Base-by-base conservation (phyloP, 768 basidiomycete species). In the Lentinus brumalis region DNA sequence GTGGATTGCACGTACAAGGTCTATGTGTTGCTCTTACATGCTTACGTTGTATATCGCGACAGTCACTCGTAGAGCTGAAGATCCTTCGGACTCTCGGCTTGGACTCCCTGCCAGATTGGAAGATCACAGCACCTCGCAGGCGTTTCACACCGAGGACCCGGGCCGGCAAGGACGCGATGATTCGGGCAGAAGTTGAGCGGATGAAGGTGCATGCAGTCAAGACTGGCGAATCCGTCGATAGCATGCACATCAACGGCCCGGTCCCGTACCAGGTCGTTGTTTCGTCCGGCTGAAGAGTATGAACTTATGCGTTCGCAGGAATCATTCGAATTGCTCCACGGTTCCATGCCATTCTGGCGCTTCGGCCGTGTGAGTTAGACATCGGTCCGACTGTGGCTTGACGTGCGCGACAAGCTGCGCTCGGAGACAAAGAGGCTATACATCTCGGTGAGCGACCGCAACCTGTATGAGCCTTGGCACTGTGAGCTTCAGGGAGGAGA, bases 31-130 rank as follows among this genome's bases (percentile, higher is more conserved):
- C n/a, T n/a, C n/a, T n/a, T n/a, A n/a, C n/a, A n/a, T n/a, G n/a
- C 18, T 6, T 15, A 32, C 29, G 31, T 21, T 6, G 11, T 35
- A 11, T 18, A 26, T 4, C 44, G 14, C 16, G 7, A 1, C 52
- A 70, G 69, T 71, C 68, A 16, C 63, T 76, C n/a, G 75, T 75
- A 1, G 76, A 77, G 58, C 66, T 67, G 42, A 76, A 76, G 66
- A 75, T 73, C 38, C 60, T 77, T 31, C 66, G 62, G 26, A 70
- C 69, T 15, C 70, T 77, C 4, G 72, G 76, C 3, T 66, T 70
- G 3, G 53, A 61, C 12, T 53, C 63, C 4, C 60, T 68, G 5
- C 65, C 67, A 5, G 64, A 65, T 15, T 71, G 70, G 70, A 62
- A 67, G 52, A 68, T 69, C 59, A 64, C 65, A 2, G 53, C 45